phyloP scores from a whole-genome alignment of 495 filamentous ascomycete species.

The Aspergillus panamensis region DNA sequence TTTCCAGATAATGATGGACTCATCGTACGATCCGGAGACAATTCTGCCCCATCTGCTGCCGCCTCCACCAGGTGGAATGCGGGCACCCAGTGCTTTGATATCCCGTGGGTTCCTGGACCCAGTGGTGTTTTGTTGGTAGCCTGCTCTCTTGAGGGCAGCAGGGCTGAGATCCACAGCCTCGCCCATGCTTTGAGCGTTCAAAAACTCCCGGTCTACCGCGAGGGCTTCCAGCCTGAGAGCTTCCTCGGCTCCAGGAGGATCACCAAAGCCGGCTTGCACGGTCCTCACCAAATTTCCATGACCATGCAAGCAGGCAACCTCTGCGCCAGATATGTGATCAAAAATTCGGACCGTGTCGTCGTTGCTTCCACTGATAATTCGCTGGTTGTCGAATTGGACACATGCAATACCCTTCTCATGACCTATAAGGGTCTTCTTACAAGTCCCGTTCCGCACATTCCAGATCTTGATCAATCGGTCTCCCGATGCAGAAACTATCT shows the following conservation, averaged over 20 bases:
- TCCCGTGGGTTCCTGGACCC: constrained; percentile 73
- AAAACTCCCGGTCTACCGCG: constrained; percentile 68
- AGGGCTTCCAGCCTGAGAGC: constrained; percentile 67
- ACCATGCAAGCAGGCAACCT: constrained; percentile 79
- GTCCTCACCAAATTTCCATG: constrained; percentile 86
- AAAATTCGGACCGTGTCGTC: constrained; percentile 95
- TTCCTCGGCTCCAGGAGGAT: constrained; percentile 74
- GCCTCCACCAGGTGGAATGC: constrained; percentile 82
- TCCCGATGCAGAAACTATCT: constrained; percentile 91
- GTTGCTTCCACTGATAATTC: constrained; percentile 92
- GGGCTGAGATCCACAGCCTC: constrained; percentile 41
- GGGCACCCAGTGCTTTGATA: constrained; percentile 73
- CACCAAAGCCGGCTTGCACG: constrained; percentile 89
- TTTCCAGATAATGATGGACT: constrained; percentile 92
- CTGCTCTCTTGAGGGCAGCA: constrained; percentile 45
- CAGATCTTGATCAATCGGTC: constrained; percentile 90
- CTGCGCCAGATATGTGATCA: constrained; percentile 75
- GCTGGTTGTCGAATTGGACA: constrained; percentile 94
- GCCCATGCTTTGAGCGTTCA: constrained; percentile 64
- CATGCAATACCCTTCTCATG: constrained; percentile 97
- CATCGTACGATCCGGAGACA: constrained; percentile 93
- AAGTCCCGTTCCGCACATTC: constrained; percentile 78
- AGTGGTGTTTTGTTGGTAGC: constrained; percentile 57
- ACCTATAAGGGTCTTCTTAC: constrained; percentile 71
- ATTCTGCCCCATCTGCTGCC: constrained; percentile 83